These are phyloP conservation scores for Boletus coffeatus DNA, from an alignment of 1,284 basidiomycete genomes.

Conservation along the genomic window DNA sequence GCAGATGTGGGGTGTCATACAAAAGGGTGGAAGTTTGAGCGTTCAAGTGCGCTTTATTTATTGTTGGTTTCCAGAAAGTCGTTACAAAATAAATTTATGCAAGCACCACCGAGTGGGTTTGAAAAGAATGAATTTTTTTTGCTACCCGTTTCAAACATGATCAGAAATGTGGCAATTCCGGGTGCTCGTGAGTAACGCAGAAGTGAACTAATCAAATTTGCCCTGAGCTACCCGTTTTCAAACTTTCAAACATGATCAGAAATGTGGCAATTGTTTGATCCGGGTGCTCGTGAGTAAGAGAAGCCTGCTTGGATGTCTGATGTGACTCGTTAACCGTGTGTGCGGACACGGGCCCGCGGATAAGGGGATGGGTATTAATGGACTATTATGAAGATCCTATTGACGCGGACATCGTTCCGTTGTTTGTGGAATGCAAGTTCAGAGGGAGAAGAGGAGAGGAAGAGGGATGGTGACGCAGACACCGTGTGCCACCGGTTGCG, in stretches of 20 bases:
- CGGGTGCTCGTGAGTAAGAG: neutral
- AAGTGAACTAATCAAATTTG: no score
- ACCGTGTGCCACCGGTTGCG: neutral
- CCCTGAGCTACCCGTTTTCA: no score
- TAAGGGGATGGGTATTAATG: constrained; percentile 62
- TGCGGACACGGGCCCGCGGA: constrained; percentile 14
- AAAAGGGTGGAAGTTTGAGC: neutral
- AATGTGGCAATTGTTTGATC: no score
- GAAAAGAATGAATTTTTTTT: no score
- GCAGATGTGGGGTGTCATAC: neutral
- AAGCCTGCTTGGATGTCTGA: neutral
- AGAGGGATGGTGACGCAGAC: constrained; percentile 38
- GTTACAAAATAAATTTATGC: neutral
- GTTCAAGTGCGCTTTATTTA: neutral
- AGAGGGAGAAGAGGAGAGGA: constrained; percentile 42
- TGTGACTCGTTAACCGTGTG: neutral
- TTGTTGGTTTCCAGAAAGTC: neutral
- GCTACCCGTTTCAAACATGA: no score
- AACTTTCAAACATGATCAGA: no score
- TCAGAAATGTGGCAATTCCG: no score
- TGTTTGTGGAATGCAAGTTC: constrained; percentile 77
- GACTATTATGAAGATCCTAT: constrained; percentile 63
- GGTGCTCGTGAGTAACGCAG: no score
- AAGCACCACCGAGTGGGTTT: neutral
- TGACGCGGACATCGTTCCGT: constrained; percentile 45